phyloP scores from a whole-genome alignment of 2,329 filamentous ascomycete species.

The Ophiocordyceps australis region DNA sequence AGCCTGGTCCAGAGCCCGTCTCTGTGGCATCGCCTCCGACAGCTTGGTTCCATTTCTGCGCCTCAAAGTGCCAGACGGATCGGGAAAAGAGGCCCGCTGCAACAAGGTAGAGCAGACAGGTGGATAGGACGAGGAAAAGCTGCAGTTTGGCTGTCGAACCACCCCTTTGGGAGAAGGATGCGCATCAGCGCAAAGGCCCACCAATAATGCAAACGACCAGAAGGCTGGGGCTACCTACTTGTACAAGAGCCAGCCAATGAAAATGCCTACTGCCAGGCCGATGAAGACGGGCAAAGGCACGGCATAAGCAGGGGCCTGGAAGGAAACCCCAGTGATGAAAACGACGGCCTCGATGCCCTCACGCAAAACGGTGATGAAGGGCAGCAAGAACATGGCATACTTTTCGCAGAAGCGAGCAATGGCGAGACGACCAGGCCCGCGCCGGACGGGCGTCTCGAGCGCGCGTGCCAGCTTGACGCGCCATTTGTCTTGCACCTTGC shows the following conservation, averaged over 20 bases:
- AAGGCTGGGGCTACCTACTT: constrained; percentile 31
- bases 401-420: constrained; percentile 38
- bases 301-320: constrained; percentile 54
- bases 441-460: constrained; percentile 32
- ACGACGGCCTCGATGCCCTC: constrained; percentile 78
- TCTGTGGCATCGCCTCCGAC: constrained; percentile 38
- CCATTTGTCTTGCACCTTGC: constrained; percentile 78
- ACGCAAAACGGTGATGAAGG: constrained; percentile 73
- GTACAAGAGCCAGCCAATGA: constrained; percentile 61
- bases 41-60: constrained; percentile 47
- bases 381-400: constrained; percentile 73
- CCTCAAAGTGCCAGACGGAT: constrained; percentile 57
- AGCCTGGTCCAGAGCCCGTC: constrained; percentile 44
- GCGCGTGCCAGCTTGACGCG: constrained; percentile 60
- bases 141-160: constrained; percentile 31
- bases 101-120: constrained; percentile 70
- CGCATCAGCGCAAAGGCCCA: too few relatives aligned
- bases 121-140: constrained; percentile 64
- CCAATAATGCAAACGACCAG: too few relatives aligned
- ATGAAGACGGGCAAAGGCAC: constrained; percentile 63
- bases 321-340: constrained; percentile 70
- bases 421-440: too few relatives aligned
- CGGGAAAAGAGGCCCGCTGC: constrained; percentile 68
- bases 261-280: constrained; percentile 47
- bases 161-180: constrained; percentile 11